Evolutionary conservation across 2,329 filamentous ascomycete genomes (phyloP).

Genomic region (Gliomastix tumulicola): DNA sequence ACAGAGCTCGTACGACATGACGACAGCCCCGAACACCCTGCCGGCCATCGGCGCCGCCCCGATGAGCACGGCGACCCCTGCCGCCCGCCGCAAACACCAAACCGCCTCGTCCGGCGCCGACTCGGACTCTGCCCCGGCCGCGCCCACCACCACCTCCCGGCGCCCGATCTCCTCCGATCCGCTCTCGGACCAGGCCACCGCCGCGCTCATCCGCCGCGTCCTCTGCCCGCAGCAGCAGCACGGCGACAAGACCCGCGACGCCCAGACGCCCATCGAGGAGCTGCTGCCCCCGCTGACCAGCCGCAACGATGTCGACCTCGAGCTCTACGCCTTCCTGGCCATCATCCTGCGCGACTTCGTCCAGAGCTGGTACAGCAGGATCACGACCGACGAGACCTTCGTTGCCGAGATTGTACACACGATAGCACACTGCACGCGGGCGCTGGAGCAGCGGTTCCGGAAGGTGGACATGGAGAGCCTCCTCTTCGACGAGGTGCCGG

Average conservation of each 20-base stretch:
- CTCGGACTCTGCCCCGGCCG: slow-evolving; percentile 4
- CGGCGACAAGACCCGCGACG: slow-evolving; percentile 45
- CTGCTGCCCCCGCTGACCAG: slow-evolving; percentile 87
- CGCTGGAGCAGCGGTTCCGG: slow-evolving; percentile 77
- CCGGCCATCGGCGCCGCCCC: slow-evolving; percentile 14
- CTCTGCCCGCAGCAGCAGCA: slow-evolving; percentile 72
- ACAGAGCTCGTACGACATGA: too few species aligned
- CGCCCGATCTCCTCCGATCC: slow-evolving; percentile 28
- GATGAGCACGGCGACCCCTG: not conserved
- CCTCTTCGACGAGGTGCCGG: slow-evolving; percentile 80
- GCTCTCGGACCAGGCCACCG: slow-evolving; percentile 71
- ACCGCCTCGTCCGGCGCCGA: slow-evolving; percentile 6
- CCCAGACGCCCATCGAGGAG: slow-evolving; percentile 60
- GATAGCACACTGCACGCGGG: slow-evolving; percentile 85
- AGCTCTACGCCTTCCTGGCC: slow-evolving; percentile 88
- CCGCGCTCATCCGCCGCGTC: slow-evolving; percentile 72
- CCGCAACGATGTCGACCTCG: slow-evolving; percentile 86
- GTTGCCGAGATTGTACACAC: slow-evolving; percentile 83
- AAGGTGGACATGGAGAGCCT: slow-evolving; percentile 78
- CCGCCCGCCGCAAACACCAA: not conserved
- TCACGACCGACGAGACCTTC: slow-evolving; percentile 85
- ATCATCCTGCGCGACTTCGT: slow-evolving; percentile 88
- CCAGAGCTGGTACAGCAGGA: slow-evolving; percentile 85
- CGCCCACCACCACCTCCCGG: slow-evolving; percentile 4
- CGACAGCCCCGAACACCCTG: not conserved